These are phyloP conservation scores for Fagopyrum homotropicum DNA, from an alignment of 148 eudicot species.

Conservation along the genomic window DNA sequence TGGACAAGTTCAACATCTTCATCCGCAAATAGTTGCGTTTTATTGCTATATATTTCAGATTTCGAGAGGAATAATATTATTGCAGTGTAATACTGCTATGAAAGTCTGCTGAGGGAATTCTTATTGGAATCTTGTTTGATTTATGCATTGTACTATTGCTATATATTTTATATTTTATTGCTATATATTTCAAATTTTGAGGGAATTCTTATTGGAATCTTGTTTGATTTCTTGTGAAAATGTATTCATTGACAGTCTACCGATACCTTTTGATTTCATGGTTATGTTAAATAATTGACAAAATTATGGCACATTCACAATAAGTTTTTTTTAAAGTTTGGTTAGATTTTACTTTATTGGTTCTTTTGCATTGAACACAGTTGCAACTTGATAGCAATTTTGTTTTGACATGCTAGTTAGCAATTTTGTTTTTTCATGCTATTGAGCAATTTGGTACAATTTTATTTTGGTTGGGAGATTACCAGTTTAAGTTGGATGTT, in stretches of 20 bases:
- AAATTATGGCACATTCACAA: not conserved
- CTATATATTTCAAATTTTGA: too few relatives aligned
- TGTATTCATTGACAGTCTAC: not conserved
- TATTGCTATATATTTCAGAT: not conserved
- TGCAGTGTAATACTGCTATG: not conserved
- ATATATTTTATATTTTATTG: too few relatives aligned
- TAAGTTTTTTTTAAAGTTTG: conserved; percentile 43
- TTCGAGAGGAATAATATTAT: not conserved
- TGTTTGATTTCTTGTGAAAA: not conserved
- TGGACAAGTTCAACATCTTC: not conserved
- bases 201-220: too few relatives aligned
- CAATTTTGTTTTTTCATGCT: not conserved
- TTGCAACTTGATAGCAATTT: not conserved
- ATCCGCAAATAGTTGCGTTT: not conserved
- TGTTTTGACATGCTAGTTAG: not conserved
- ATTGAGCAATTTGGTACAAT: too few relatives aligned
- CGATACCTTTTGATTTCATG: not conserved
- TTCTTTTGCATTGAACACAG: not conserved
- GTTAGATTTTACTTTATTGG: conserved; percentile 20
- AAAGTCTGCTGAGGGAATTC: too few relatives aligned
- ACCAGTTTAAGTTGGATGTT: too few relatives aligned
- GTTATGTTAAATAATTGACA: not conserved
- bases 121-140: too few relatives aligned
- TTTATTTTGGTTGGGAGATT: too few relatives aligned
- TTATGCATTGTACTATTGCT: too few relatives aligned